phyloP scores from a whole-genome alignment of 2,329 filamentous ascomycete species.

The Xylariaceae sp. region DNA sequence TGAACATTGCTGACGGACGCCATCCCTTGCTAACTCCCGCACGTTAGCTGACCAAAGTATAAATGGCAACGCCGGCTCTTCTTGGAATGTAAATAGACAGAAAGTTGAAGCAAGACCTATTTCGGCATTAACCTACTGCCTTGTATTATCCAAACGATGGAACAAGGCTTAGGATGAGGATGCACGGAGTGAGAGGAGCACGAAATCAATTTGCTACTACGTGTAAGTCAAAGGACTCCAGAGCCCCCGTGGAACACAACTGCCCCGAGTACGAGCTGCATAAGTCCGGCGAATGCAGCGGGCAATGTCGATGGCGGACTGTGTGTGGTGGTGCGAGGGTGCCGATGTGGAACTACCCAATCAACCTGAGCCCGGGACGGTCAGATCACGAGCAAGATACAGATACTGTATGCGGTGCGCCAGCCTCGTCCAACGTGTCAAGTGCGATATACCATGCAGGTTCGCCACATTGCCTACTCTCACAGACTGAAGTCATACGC shows the following conservation, averaged over 20 bases:
- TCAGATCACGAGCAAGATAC: constrained; percentile 1
- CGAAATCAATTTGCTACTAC: too few relatives aligned
- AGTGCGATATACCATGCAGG: not conserved
- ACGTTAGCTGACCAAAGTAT: constrained; percentile 12
- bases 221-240: not conserved
- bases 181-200: too few relatives aligned
- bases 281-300: constrained; percentile 10
- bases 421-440: constrained; percentile 9
- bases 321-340: not conserved
- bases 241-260: not conserved
- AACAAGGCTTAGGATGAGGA: too few relatives aligned
- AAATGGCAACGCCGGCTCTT: constrained; percentile 9
- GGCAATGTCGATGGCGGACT: not conserved
- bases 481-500: not conserved
- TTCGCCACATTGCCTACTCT: not conserved
- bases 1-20: constrained; percentile 6
- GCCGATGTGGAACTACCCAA: constrained; percentile 3
- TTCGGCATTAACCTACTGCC: too few relatives aligned
- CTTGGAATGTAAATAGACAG: constrained; percentile 5
- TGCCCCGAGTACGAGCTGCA: constrained; percentile 14
- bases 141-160: too few relatives aligned
- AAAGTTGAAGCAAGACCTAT: too few relatives aligned
- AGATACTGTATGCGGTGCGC: not conserved
- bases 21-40: constrained; percentile 18
- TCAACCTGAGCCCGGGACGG: constrained; percentile 2